Evolutionary conservation across 768 basidiomycete species (phyloP).

Genomic region (Rickenella mellea): DNA sequence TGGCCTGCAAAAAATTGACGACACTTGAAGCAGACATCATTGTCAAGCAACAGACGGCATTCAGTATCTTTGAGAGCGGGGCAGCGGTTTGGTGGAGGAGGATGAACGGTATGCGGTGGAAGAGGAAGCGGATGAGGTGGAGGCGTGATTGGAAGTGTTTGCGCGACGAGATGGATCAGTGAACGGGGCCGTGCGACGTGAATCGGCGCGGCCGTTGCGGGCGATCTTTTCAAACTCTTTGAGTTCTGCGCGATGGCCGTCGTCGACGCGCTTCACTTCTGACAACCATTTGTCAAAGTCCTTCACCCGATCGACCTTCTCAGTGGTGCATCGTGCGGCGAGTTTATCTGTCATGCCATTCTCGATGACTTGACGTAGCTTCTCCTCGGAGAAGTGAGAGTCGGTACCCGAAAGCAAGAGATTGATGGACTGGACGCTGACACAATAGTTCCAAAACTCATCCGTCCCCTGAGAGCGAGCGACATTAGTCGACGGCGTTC

Average conservation of each 20-base stretch:
- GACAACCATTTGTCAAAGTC: too few species aligned
- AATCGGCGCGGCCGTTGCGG: too few species aligned
- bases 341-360: background rate
- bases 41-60: slow-evolving; percentile 4
- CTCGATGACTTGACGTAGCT: background rate
- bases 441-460: slow-evolving; percentile 8
- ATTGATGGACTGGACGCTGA: slow-evolving; percentile 9
- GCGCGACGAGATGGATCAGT: background rate
- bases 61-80: slow-evolving; percentile 8
- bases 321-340: too few species aligned
- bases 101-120: too few species aligned
- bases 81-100: too few species aligned
- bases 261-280: too few species aligned
- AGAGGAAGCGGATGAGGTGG: background rate
- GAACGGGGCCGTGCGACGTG: too few species aligned
- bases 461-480: slow-evolving; percentile 1
- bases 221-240: too few species aligned
- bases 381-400: background rate
- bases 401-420: slow-evolving; percentile 5
- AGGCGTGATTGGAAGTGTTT: background rate
- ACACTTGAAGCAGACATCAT: slow-evolving; percentile 20
- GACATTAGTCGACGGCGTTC: slow-evolving; percentile 3
- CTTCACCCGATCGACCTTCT: too few species aligned
- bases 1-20: slow-evolving; percentile 9
- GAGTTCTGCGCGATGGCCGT: too few species aligned